phyloP scores from a whole-genome alignment of 2,329 filamentous ascomycete species.

The Cadophora sp. region DNA sequence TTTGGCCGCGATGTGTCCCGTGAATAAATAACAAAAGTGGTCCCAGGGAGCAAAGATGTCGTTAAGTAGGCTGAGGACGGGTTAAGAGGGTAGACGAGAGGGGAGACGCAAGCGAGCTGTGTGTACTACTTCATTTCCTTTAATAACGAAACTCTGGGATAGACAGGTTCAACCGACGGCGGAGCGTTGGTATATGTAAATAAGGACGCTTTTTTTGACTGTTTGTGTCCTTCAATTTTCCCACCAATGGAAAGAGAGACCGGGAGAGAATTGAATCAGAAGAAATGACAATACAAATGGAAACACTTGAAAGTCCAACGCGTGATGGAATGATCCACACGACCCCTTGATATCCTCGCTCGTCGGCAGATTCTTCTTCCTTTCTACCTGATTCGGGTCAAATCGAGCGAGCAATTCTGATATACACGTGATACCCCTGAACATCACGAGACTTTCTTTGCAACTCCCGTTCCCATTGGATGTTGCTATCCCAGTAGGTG shows the following conservation, averaged over 20 bases:
- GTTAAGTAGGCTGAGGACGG: slow-evolving; percentile 15
- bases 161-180: slow-evolving; percentile 23
- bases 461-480: neutral
- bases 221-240: neutral
- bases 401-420: neutral
- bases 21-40: slow-evolving; percentile 59
- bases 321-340: neutral
- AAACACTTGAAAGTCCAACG: neutral
- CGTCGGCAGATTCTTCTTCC: slow-evolving; percentile 18
- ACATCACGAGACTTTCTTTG: neutral
- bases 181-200: slow-evolving; percentile 25
- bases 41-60: neutral
- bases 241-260: neutral
- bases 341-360: neutral
- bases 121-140: slow-evolving; percentile 30
- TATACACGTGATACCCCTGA: neutral
- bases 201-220: slow-evolving; percentile 3
- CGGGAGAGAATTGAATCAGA: neutral
- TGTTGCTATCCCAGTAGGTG: neutral
- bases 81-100: neutral
- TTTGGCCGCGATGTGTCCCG: slow-evolving; percentile 95
- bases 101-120: neutral
- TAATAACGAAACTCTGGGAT: slow-evolving; percentile 35
- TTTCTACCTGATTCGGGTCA: neutral
- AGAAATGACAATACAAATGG: neutral